Percentiles rank a stretch among this genome's conserved stretches.
These are phyloP conservation scores for Naganishia albida DNA, from an alignment of 1,284 basidiomycete species.

Conservation along the genomic window DNA sequence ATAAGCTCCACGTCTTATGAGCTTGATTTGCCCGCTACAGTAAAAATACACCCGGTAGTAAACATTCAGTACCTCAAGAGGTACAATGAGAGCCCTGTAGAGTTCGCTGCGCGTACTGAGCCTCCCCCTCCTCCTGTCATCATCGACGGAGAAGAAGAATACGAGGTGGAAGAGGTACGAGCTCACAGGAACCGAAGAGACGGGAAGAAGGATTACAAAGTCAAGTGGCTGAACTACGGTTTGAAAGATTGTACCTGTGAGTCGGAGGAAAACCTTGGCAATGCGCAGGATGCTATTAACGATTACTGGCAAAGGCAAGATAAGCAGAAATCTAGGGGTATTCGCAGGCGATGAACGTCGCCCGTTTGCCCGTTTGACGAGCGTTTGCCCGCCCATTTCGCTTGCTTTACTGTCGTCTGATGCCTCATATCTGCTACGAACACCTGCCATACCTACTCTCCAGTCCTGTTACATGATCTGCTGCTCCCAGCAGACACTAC, in stretches of 20 bases:
- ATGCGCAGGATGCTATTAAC: background rate
- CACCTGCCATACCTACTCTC: too few species aligned
- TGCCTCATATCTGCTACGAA: too few species aligned
- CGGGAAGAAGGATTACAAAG: background rate
- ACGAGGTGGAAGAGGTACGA: background rate
- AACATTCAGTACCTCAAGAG: constrained; percentile 12
- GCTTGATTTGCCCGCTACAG: constrained; percentile 5
- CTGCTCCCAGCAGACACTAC: too few species aligned
- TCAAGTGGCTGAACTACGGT: background rate
- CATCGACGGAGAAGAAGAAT: background rate
- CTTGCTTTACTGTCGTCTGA: too few species aligned
- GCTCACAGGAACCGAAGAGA: background rate
- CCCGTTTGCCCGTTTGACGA: too few species aligned
- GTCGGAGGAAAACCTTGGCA: background rate
- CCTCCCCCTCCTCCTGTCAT: background rate
- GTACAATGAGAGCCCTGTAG: background rate
- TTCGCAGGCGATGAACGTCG: too few species aligned
- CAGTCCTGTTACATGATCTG: too few species aligned
- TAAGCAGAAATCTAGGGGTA: too few species aligned
- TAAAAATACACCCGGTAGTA: constrained; percentile 4
- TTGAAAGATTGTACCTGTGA: background rate
- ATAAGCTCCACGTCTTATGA: constrained; percentile 10
- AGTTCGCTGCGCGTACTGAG: background rate
- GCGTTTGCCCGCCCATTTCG: too few species aligned
- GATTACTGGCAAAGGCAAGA: background rate